Evolutionary conservation across 2,329 filamentous ascomycete genomes (phyloP).

Genomic region (Penicillium sp.): DNA sequence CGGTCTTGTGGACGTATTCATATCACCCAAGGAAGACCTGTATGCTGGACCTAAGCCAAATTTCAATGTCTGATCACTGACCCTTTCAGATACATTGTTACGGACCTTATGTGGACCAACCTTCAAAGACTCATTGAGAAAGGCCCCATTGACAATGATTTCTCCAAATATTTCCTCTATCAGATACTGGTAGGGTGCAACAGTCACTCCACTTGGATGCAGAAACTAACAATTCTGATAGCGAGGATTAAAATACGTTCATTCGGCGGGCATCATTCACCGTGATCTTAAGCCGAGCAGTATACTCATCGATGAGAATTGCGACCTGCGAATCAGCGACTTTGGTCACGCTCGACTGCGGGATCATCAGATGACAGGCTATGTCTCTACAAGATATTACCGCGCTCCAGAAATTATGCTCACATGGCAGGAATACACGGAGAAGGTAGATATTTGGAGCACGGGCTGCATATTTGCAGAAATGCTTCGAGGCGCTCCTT

Average conservation of each 20-base stretch:
- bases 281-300: constrained; percentile 97
- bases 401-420: constrained; percentile 98
- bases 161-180: constrained; percentile 98
- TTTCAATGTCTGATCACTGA: constrained; percentile 1
- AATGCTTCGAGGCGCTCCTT: constrained; percentile 95
- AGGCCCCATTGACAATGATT: constrained; percentile 93
- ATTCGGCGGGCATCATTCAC: constrained; percentile 95
- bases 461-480: constrained; percentile 98
- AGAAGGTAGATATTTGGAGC: constrained; percentile 98
- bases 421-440: constrained; percentile 97
- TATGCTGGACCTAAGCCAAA: constrained; percentile 47
- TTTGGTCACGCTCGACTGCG: constrained; percentile 87
- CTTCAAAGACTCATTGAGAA: constrained; percentile 90
- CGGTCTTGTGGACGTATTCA: constrained; percentile 97
- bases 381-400: constrained; percentile 97
- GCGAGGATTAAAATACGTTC: constrained; percentile 97
- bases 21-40: constrained; percentile 97
- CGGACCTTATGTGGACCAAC: constrained; percentile 92
- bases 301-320: constrained; percentile 66
- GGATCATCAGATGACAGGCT: constrained; percentile 98
- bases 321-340: constrained; percentile 95
- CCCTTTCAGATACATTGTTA: constrained; percentile 80
- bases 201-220: constrained; percentile 12
- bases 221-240: constrained; percentile 39
- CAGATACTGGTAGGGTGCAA: constrained; percentile 78